Evolutionary conservation across 441 rosid genomes (phyloP).

Genomic region (Gossypium laxum): DNA sequence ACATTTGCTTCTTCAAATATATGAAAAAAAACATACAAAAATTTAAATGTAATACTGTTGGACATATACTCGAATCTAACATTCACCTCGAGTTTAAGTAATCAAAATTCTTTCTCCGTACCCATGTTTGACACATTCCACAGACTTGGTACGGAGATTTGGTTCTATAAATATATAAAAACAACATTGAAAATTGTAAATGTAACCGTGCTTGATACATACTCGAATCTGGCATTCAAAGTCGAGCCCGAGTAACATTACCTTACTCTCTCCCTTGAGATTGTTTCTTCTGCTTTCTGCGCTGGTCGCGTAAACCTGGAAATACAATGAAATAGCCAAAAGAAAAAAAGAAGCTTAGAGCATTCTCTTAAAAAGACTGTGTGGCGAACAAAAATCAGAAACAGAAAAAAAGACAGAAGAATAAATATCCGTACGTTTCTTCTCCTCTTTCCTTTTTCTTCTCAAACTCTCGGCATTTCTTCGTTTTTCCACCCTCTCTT

Average conservation of each 20-base stretch:
- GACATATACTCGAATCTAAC: background rate
- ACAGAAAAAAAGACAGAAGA: background rate
- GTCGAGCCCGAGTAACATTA: background rate
- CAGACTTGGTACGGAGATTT: background rate
- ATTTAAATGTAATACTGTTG: background rate
- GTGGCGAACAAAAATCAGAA: background rate
- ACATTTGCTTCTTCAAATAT: background rate
- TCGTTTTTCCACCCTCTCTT: slow-evolving; percentile 44
- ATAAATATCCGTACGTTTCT: slow-evolving; percentile 38
- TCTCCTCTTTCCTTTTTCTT: slow-evolving; percentile 73
- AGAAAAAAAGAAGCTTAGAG: background rate
- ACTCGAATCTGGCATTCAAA: background rate
- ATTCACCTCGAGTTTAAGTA: background rate
- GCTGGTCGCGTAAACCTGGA: slow-evolving; percentile 66
- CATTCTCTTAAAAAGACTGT: background rate
- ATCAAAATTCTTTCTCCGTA: background rate
- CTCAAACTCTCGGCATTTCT: slow-evolving; percentile 33
- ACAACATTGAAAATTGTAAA: background rate
- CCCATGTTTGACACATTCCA: background rate
- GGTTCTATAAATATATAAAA: background rate
- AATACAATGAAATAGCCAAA: background rate
- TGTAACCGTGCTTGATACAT: background rate
- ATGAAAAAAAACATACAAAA: background rate
- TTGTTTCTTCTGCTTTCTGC: slow-evolving; percentile 54
- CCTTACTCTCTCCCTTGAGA: slow-evolving; percentile 12